Evolutionary conservation across 805 yeast genomes (phyloP).

Genomic region (Wickerhamiella siamensis): DNA sequence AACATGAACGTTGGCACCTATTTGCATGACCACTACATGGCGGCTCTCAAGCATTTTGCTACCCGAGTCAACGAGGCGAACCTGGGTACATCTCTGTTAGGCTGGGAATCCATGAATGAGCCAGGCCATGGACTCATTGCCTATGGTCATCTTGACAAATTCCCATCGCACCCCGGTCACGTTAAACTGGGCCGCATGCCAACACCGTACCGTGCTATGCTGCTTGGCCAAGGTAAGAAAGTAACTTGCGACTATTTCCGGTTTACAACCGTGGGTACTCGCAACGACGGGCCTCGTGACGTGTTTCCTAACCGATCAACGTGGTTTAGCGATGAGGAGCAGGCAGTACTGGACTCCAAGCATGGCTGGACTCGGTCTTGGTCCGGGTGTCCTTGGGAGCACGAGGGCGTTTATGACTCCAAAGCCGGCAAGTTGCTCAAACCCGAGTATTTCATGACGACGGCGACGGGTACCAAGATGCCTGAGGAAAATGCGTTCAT

Average conservation of each 20-base stretch:
- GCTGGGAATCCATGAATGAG: slow-evolving; percentile 74
- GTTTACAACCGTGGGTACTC: slow-evolving; percentile 65
- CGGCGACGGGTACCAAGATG: background rate
- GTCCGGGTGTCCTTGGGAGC: slow-evolving; percentile 80
- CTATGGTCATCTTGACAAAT: slow-evolving; percentile 32
- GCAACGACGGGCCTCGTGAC: slow-evolving; percentile 37
- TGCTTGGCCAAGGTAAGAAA: slow-evolving; percentile 64
- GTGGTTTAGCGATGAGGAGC: slow-evolving; percentile 46
- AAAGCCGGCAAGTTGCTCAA: slow-evolving; percentile 23
- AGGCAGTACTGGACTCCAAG: slow-evolving; percentile 34
- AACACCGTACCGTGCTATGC: slow-evolving; percentile 57
- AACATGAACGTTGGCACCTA: slow-evolving; percentile 66
- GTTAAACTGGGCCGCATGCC: slow-evolving; percentile 73
- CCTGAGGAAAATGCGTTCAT: slow-evolving; percentile 28
- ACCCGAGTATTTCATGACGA: slow-evolving; percentile 37
- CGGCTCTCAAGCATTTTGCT: slow-evolving; percentile 39
- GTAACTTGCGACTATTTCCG: slow-evolving; percentile 55
- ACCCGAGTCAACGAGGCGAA: slow-evolving; percentile 25
- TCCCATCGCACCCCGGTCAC: slow-evolving; percentile 23
- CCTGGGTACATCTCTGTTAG: slow-evolving; percentile 36
- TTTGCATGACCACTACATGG: slow-evolving; percentile 47
- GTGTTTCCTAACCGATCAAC: slow-evolving; percentile 52
- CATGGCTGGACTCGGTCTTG: slow-evolving; percentile 70
- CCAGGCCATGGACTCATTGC: slow-evolving; percentile 70
- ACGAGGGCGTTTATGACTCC: slow-evolving; percentile 62